Evolutionary conservation across 352 stramenopile genomes (phyloP), one percentile per base, ranked within the genome.

Genomic region (Aphanomyces euteiches): DNA sequence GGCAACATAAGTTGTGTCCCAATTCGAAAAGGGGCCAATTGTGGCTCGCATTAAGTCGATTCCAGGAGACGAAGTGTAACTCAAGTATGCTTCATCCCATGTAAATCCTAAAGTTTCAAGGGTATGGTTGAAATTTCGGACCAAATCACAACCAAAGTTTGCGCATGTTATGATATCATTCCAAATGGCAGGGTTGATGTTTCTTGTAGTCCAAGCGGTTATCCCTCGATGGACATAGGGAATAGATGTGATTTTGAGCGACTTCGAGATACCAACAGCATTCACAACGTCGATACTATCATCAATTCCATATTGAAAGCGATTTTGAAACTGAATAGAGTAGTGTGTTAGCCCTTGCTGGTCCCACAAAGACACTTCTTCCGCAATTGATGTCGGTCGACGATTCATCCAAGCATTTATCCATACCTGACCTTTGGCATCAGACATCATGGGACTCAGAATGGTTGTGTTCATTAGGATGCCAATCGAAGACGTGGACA

Each of bases 301-400:
- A 15, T 60, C 19, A 37, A 69, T 59, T 12, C 63, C 63, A 59
- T 58, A 39, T 61, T 60, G 40, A 7, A 61, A 34, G 10, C n/a
- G 15, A 40, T 69, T 69, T 36, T 58, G 50, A 28, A 37, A 58
- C 50, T 58, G 15, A 19, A 58, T 58, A 19, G 7, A 12, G 17
- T 58, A 58, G 7, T 58, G 48, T n/a, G 10, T n/a, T 50, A 15
- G 28, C 5, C 47, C 47, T 8, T 37, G n/a, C 6, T 19, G 47
- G 8, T 21, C 10, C 47, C 12, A 8, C 12, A n/a, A 50, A 12
- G 10, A 12, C 43, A 50, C 43, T 50, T 50, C 43, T 12, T 50
- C 43, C 17, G 10, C 10, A 12, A 50, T n/a, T 50, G 43, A n/a
- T n/a, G 17, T 37, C 60, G 38, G 54, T 15, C 17, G 12, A 17